phyloP scores from a whole-genome alignment of 2,329 filamentous ascomycete species.

The Neonectria sp. region DNA sequence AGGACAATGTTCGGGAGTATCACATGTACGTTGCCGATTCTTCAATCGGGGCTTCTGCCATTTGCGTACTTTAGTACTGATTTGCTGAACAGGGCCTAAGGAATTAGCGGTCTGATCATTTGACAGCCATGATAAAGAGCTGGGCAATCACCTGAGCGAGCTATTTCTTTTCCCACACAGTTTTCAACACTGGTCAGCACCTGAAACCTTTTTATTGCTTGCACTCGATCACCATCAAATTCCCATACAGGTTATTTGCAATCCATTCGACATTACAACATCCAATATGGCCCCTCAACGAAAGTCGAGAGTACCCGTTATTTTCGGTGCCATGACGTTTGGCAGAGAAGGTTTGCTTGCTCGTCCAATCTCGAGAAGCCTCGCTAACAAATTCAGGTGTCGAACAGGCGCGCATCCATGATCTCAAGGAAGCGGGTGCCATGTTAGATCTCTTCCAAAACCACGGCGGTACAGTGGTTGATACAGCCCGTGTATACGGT shows the following conservation, averaged over 20 bases:
- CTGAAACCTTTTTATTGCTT: constrained; percentile 1
- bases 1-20: not conserved
- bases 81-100: not conserved
- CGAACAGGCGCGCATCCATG: constrained; percentile 7
- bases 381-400: constrained; percentile 2
- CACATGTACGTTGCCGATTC: constrained; percentile 2
- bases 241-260: not conserved
- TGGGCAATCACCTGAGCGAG: constrained; percentile 2
- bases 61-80: too few species aligned
- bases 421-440: constrained; percentile 5
- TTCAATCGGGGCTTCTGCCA: too few species aligned
- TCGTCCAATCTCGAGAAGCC: not conserved
- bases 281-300: constrained; percentile 11
- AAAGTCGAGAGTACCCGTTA: constrained; percentile 10
- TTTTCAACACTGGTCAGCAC: not conserved
- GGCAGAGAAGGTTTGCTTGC: constrained; percentile 11
- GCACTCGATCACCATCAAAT: constrained; percentile 4
- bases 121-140: constrained; percentile 6
- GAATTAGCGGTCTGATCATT: constrained; percentile 2
- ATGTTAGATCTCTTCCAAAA: constrained; percentile 7
- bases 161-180: not conserved
- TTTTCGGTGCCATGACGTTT: constrained; percentile 22
- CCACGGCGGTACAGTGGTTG: constrained; percentile 72
- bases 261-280: constrained; percentile 3
- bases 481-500: constrained; percentile 79